phyloP scores from a whole-genome alignment of 1,139 yeast species.

The Sugiyamaella paludigena region DNA sequence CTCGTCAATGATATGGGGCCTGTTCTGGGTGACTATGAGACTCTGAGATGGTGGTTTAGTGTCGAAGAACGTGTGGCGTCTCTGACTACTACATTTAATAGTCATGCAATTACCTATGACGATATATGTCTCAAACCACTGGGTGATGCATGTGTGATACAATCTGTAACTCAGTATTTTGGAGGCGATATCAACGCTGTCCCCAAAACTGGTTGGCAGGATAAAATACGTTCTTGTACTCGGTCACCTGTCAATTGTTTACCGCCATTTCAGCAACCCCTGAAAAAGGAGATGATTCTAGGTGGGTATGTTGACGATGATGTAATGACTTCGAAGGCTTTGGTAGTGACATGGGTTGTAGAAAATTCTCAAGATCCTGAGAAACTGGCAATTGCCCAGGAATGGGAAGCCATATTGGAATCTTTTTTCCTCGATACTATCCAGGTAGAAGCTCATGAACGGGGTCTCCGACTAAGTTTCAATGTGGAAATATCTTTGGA shows the following conservation, averaged over 20 bases:
- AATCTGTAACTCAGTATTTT: slow-evolving; percentile 87
- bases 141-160: slow-evolving; percentile 74
- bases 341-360: slow-evolving; percentile 66
- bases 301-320: slow-evolving; percentile 50
- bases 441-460: slow-evolving; percentile 39
- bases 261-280: slow-evolving; percentile 88
- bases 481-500: slow-evolving; percentile 81
- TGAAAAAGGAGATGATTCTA: slow-evolving; percentile 67
- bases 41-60: slow-evolving; percentile 83
- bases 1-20: slow-evolving; percentile 67
- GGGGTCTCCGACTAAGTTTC: slow-evolving; percentile 64
- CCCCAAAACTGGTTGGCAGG: slow-evolving; percentile 53
- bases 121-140: slow-evolving; percentile 82
- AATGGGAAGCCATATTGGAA: slow-evolving; percentile 69
- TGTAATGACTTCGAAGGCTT: slow-evolving; percentile 61
- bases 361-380: slow-evolving; percentile 48
- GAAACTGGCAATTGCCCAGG: slow-evolving; percentile 46
- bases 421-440: slow-evolving; percentile 49
- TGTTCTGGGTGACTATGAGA: slow-evolving; percentile 57
- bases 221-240: slow-evolving; percentile 57
- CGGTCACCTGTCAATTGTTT: slow-evolving; percentile 83
- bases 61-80: slow-evolving; percentile 57
- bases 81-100: slow-evolving; percentile 22
- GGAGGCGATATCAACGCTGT: slow-evolving; percentile 58
- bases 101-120: slow-evolving; percentile 38